Conservation (phyloP, 208 protist species). For the Acanthamoeba triangularis region DNA sequence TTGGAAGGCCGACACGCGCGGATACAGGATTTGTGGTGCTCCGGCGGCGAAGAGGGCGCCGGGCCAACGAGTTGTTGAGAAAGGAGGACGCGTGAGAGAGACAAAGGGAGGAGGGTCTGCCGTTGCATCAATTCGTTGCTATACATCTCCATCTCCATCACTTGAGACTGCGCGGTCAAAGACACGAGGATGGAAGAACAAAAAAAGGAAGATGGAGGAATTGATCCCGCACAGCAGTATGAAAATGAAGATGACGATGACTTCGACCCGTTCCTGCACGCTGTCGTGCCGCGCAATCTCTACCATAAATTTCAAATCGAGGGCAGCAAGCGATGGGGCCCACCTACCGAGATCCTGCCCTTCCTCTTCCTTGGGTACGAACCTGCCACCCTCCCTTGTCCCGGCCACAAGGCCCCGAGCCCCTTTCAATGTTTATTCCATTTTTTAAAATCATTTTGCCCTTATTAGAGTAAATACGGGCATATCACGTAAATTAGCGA, state of each 20-base stretch:
- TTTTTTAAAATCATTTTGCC: background rate
- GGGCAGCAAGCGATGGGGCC: slow-evolving; percentile 28
- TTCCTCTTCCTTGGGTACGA: slow-evolving; percentile 60
- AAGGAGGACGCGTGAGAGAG: too few species aligned
- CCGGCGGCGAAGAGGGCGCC: too few species aligned
- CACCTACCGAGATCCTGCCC: slow-evolving; percentile 44
- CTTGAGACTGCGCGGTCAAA: background rate
- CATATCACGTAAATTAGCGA: background rate
- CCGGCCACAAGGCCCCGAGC: background rate
- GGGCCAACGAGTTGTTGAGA: too few species aligned
- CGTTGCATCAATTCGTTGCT: too few species aligned
- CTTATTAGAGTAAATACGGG: background rate
- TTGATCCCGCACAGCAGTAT: background rate
- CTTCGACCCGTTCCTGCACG: slow-evolving; percentile 56
- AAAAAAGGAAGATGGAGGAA: background rate
- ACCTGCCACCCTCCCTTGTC: background rate
- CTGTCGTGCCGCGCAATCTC: slow-evolving; percentile 13
- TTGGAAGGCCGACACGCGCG: too few species aligned
- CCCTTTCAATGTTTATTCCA: background rate
- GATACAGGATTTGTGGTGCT: too few species aligned
- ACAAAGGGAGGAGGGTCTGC: too few species aligned
- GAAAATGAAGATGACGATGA: slow-evolving; percentile 18
- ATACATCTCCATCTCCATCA: background rate
- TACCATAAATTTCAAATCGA: slow-evolving; percentile 29
- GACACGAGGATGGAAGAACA: background rate